Evolutionary conservation across 2,329 filamentous ascomycete genomes (phyloP).

Genomic region (Achaetomium macrosporum): DNA sequence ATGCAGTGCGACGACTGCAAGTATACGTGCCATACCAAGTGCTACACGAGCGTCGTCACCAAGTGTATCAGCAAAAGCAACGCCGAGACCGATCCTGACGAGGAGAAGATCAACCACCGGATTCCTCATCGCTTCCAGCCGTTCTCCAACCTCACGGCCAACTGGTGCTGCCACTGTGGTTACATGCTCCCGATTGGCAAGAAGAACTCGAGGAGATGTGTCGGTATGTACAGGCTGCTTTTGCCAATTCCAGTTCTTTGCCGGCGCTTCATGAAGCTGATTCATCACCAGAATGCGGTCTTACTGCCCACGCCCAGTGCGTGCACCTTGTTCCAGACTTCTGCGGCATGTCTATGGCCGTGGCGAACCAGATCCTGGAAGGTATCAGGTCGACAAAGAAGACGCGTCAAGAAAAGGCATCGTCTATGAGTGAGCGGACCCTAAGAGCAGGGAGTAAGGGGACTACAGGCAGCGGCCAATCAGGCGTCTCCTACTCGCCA

Average conservation of each 20-base stretch:
- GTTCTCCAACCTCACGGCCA: slow-evolving; percentile 97
- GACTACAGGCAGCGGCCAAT: slow-evolving; percentile 36
- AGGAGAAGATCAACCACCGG: slow-evolving; percentile 99
- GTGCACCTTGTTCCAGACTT: slow-evolving; percentile 96
- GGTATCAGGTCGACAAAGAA: slow-evolving; percentile 77
- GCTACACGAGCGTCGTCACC: slow-evolving; percentile 91
- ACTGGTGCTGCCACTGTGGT: slow-evolving; percentile 99
- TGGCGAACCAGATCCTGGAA: slow-evolving; percentile 86
- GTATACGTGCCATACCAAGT: slow-evolving; percentile 98
- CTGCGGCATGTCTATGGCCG: slow-evolving; percentile 98
- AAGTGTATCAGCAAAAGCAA: slow-evolving; percentile 99
- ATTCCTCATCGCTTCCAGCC: slow-evolving; percentile 95
- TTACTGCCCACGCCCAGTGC: slow-evolving; percentile 87
- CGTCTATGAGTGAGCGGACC: slow-evolving; percentile 59
- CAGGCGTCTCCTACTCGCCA: slow-evolving; percentile 20
- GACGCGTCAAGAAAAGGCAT: slow-evolving; percentile 52
- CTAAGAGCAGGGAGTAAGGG: slow-evolving; percentile 51
- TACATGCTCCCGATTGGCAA: slow-evolving; percentile 92
- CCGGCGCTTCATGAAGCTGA: background rate
- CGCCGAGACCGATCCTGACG: slow-evolving; percentile 94
- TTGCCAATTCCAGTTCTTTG: background rate
- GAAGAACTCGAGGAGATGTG: slow-evolving; percentile 90
- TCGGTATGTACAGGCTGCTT: slow-evolving; percentile 50
- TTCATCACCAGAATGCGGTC: slow-evolving; percentile 67
- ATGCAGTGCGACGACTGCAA: slow-evolving; percentile 99